Evolutionary conservation across 306 rosid species (phyloP).

Genomic region (Cucurbita moschata): DNA sequence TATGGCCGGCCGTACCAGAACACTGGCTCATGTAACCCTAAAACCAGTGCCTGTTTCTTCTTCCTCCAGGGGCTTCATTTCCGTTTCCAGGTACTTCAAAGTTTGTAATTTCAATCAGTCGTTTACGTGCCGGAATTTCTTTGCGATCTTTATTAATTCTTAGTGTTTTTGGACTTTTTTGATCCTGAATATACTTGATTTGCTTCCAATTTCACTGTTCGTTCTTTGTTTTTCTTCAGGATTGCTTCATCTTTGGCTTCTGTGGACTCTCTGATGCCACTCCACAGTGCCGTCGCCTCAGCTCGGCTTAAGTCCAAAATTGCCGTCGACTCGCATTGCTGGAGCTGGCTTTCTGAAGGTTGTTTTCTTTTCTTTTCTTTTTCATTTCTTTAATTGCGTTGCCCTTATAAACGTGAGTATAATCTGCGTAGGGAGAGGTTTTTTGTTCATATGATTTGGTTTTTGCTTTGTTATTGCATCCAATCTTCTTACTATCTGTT

Average conservation of each 20-base stretch:
- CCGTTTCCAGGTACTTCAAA: conserved; percentile 40
- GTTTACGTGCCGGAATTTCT: neutral
- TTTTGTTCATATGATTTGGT: neutral
- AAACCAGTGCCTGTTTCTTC: conserved; percentile 22
- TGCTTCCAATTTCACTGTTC: neutral
- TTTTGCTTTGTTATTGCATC: neutral
- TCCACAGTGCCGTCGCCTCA: conserved; percentile 66
- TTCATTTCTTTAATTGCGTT: neutral
- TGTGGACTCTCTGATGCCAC: conserved; percentile 69
- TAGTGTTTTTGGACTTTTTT: neutral
- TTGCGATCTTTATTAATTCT: neutral
- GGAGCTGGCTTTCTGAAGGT: conserved; percentile 93
- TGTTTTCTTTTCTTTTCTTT: neutral
- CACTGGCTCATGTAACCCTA: conserved; percentile 19
- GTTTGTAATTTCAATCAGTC: neutral
- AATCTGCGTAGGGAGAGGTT: neutral
- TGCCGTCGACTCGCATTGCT: conserved; percentile 53
- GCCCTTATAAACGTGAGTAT: neutral
- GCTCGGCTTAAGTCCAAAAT: conserved; percentile 78
- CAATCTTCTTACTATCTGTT: neutral
- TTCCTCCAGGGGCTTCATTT: conserved; percentile 21
- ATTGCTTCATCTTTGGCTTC: conserved; percentile 46
- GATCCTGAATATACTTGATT: neutral
- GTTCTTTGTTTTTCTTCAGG: conserved; percentile 19
- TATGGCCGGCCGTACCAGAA: conserved; percentile 33